Evolutionary conservation across 1,284 basidiomycete species (phyloP).

Genomic region (Boletus mariae): DNA sequence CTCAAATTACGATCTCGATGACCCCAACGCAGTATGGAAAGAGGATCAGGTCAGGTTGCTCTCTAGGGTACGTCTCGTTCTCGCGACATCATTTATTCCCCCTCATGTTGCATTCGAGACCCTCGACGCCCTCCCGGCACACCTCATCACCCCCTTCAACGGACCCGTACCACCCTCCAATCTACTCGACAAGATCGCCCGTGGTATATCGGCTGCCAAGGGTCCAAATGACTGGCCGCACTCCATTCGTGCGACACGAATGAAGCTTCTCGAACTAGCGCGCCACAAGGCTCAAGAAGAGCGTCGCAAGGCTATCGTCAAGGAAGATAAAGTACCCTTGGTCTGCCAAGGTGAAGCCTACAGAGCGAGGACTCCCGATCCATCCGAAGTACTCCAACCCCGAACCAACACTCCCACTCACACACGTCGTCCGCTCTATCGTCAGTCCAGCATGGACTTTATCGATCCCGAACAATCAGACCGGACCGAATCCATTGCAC

Average conservation of each 20-base stretch:
- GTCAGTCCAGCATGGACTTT: slow-evolving; percentile 84
- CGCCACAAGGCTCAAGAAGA: slow-evolving; percentile 58
- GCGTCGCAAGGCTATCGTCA: slow-evolving; percentile 36
- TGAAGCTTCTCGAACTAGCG: slow-evolving; percentile 72
- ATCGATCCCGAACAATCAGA: slow-evolving; percentile 46
- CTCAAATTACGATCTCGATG: slow-evolving; percentile 58
- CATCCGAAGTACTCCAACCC: slow-evolving; percentile 37
- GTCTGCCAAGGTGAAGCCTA: slow-evolving; percentile 11
- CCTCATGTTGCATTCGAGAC: slow-evolving; percentile 40
- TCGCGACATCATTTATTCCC: slow-evolving; percentile 3
- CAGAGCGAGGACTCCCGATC: slow-evolving; percentile 25
- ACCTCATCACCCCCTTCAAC: slow-evolving; percentile 77
- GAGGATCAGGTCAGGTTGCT: slow-evolving; percentile 65
- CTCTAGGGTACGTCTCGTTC: slow-evolving; percentile 48
- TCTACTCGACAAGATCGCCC: slow-evolving; percentile 77
- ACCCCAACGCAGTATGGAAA: slow-evolving; percentile 68
- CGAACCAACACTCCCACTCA: slow-evolving; percentile 40
- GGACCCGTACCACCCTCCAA: slow-evolving; percentile 77
- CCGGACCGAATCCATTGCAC: slow-evolving; percentile 54
- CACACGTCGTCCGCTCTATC: slow-evolving; percentile 54
- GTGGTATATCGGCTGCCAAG: slow-evolving; percentile 66
- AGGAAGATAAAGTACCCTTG: slow-evolving; percentile 28
- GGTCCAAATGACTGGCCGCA: slow-evolving; percentile 75
- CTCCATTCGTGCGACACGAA: slow-evolving; percentile 71
- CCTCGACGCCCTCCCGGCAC: slow-evolving; percentile 74